These are phyloP conservation scores for Penicillium brasilianum DNA, from an alignment of 2,329 filamentous ascomycete genomes.

Conservation along the genomic window DNA sequence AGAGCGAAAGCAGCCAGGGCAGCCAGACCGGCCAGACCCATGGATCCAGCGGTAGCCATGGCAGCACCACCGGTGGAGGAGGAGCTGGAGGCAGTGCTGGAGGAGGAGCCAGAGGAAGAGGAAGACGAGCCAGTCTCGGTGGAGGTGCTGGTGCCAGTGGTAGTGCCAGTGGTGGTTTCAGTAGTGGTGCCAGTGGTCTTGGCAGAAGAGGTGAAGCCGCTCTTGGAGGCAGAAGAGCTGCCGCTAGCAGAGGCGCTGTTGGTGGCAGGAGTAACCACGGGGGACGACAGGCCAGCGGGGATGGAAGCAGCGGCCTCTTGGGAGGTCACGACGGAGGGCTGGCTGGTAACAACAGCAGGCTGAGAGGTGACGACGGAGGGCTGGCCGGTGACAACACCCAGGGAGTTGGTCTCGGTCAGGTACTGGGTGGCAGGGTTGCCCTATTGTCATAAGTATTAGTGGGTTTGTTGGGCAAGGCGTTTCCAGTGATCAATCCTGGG, in stretches of 20 bases:
- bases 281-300: constrained; percentile 46
- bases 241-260: constrained; percentile 29
- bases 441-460: constrained; percentile 35
- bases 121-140: constrained; percentile 19
- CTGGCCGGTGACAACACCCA: constrained; percentile 57
- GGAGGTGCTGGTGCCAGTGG: constrained; percentile 25
- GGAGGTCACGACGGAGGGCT: constrained; percentile 35
- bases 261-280: constrained; percentile 33
- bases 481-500: not conserved
- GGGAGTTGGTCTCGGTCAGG: constrained; percentile 55
- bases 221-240: constrained; percentile 10
- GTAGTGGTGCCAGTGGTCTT: constrained; percentile 29
- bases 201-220: too few species aligned
- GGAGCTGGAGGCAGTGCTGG: constrained; percentile 23
- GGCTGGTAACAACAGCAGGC: constrained; percentile 36
- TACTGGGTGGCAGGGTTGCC: constrained; percentile 51
- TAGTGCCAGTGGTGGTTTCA: constrained; percentile 19
- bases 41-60: constrained; percentile 45
- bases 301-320: constrained; percentile 48
- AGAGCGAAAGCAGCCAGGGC: constrained; percentile 49
- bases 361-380: constrained; percentile 43
- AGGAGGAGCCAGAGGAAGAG: constrained; percentile 18
- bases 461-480: not conserved
- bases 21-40: constrained; percentile 49
- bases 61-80: constrained; percentile 40